Base-by-base conservation (phyloP, 768 basidiomycete species). In the Arthromyces matolae region DNA sequence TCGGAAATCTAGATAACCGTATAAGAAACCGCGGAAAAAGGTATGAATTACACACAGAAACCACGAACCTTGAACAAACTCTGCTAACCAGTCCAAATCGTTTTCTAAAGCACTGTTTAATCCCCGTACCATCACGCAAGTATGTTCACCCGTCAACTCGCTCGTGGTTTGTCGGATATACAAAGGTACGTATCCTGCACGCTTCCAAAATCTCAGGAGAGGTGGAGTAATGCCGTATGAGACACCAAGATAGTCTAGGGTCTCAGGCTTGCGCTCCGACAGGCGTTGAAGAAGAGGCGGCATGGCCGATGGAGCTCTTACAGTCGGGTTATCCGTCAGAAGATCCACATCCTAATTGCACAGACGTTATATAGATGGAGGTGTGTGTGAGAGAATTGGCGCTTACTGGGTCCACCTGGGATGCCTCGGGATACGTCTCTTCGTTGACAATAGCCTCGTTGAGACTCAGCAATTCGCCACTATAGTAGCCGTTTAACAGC, bases 71-170 rank as follows among this genome's bases (percentile, higher is more conserved):
- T 83, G 83, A 14, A 92, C 79, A 65, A 99, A 97, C 61, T 93
- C 93, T 16, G 78, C 73, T 29, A 99, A 60, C 93, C 95, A 98
- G 40, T 82, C 82, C 31, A 89, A 64, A 50, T 86, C 85, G 24
- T 68, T 63, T 33, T 77, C 80, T 13, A 65, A 66, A 29, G 77
- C 84, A 62, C 76, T 87, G 62, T 81, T 86, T 64, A 98, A 68
- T 0, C 89, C 86, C 25, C 90, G 79, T 1, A 95, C 80, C 96
- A 99, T 98, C 28, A 97, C 86, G 60, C 93, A 94, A 0, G 91
- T 89, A 61, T 96, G 88, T 67, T 99, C 96, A 31, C 96, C 96
- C 0, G 96, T 99, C 42, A 98, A 75, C 58, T 96, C 93, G 63
- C 92, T 96, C 49, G 84, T 76, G 5, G 93, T 95, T 67, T 98